Evolutionary conservation across 2,329 filamentous ascomycete species (phyloP).

Genomic region (Fusarium dlaminii): DNA sequence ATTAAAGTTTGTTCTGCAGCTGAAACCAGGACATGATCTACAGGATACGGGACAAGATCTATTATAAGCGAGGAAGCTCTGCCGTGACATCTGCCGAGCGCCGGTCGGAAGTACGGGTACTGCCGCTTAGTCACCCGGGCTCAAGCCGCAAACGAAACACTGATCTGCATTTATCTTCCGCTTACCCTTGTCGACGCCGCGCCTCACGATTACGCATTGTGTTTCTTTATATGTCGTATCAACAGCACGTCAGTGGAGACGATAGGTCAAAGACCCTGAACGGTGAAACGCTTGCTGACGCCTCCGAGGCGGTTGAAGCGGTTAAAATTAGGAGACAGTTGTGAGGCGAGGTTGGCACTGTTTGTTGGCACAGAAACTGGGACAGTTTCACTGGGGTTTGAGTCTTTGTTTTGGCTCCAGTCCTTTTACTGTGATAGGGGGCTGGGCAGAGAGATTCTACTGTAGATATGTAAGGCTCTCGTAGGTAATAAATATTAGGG

Average conservation of each 20-base stretch:
- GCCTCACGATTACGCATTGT: neutral
- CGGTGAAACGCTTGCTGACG: neutral
- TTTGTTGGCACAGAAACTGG: neutral
- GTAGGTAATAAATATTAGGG: neutral
- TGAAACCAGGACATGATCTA: neutral
- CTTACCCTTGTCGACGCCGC: neutral
- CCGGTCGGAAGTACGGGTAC: neutral
- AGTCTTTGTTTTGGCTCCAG: neutral
- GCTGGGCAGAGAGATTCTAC: rapidly evolving
- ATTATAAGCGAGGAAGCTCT: neutral
- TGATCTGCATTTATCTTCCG: neutral
- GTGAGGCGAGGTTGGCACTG: neutral
- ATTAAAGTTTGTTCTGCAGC: neutral
- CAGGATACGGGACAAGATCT: neutral
- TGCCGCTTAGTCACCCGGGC: neutral
- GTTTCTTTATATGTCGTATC: neutral
- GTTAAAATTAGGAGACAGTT: neutral
- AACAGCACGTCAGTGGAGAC: rapidly evolving
- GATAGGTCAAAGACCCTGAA: neutral
- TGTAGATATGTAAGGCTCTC: rapidly evolving
- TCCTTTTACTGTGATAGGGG: neutral
- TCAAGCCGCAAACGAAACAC: neutral
- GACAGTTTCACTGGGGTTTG: neutral
- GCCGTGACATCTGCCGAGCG: neutral
- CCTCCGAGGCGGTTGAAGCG: neutral